Evolutionary conservation across 129 eudicot genomes (phyloP).

Genomic region (Mikania micrantha): DNA sequence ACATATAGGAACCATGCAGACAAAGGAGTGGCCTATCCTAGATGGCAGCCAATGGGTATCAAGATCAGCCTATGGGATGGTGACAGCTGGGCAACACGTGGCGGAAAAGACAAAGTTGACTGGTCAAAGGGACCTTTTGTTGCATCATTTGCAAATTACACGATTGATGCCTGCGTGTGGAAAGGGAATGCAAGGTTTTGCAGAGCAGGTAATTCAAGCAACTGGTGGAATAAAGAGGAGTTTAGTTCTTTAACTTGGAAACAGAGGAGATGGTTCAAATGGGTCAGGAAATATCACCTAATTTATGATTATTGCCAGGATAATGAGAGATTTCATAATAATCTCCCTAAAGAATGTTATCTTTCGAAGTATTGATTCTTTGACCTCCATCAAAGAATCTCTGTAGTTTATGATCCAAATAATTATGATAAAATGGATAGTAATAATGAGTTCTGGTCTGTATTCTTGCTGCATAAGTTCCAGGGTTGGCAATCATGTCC

Average conservation of each 20-base stretch:
- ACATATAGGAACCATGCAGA: constrained; percentile 81
- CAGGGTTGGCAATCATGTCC: background rate
- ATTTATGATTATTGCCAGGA: constrained; percentile 80
- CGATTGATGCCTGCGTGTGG: constrained; percentile 75
- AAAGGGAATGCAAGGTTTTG: constrained; percentile 66
- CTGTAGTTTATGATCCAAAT: constrained; percentile 16
- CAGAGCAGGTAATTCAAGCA: constrained; percentile 40
- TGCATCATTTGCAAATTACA: constrained; percentile 58
- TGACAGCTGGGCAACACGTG: constrained; percentile 70
- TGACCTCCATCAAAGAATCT: background rate
- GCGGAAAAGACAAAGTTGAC: constrained; percentile 67
- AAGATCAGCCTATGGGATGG: constrained; percentile 75
- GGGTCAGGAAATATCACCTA: constrained; percentile 70
- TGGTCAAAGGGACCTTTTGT: constrained; percentile 71
- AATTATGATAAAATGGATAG: constrained; percentile 8
- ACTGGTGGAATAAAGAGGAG: constrained; percentile 76
- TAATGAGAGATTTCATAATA: constrained; percentile 53
- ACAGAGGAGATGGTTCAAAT: constrained; percentile 68
- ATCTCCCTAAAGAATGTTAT: constrained; percentile 74
- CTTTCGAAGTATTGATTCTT: constrained; percentile 60
- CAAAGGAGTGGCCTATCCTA: constrained; percentile 64
- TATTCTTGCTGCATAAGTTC: constrained; percentile 3
- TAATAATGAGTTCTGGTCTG: background rate
- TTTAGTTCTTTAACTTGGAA: constrained; percentile 51
- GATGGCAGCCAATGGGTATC: constrained; percentile 76